Base-by-base conservation (phyloP, 805 yeast species). In the Barnettozyma pratensis region DNA sequence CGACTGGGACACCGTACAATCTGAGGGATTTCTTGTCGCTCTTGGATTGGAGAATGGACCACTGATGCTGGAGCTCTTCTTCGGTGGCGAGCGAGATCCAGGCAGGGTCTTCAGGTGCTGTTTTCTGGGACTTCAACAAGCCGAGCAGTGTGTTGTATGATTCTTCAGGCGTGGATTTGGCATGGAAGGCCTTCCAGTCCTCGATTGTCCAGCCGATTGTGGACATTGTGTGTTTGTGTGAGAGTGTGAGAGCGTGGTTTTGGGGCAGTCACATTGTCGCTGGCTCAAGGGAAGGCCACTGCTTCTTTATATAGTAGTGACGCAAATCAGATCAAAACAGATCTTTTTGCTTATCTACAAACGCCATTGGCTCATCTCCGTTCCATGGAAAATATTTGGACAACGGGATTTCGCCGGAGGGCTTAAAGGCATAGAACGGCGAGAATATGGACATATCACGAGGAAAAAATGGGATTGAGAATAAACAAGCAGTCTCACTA, bases 1-100 rank as follows among this genome's bases (percentile, higher is more conserved):
- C 99, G 41, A 89, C 77, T 1, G 99, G 99, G 4, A 94, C 98
- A 66, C 98, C 98, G 62, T 83, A 92, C 29, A 92, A 74, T 12
- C 89, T 87, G 39, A 87, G 67, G 0, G 62, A 50, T n/a, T 61
- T 54, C 58, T 79, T 84, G 62, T 80, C 63, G 25, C 77, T 68
- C 60, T 76, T 77, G 12, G 87, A 76, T 61, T 84, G 88, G 41
- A 91, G 70, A 37, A 81, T 78, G 44, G 75, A 74, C 90, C 96
- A 88, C 67, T 92, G 98, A 55, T 82, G 85, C 37, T 62, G 57
- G 44, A 92, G 67, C 55, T 79, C 77, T n/a, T 79, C 84, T 30
- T 69, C 67, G 4, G 86, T 61, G 3, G 86, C 85, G 26, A 89
- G 63, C 5, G 96, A 81, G 60, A 92, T 91, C 98, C 98, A 94